Percentiles rank a stretch among this genome's conserved stretches.
phyloP scores from a whole-genome alignment of 1,139 yeast species.

The Nakaseomyces delphensis region DNA sequence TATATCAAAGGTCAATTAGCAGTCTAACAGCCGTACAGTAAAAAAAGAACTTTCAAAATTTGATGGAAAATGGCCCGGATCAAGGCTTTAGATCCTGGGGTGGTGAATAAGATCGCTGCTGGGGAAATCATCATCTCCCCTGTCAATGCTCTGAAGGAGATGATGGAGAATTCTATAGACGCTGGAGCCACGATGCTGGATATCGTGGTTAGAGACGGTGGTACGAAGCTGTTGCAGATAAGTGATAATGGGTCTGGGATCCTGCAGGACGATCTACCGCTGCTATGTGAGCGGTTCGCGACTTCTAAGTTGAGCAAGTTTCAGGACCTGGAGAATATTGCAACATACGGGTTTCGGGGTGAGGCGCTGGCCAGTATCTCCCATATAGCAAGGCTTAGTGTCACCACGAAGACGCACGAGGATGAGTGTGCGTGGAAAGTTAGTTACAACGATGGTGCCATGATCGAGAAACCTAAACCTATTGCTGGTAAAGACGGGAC shows the following conservation, averaged over 20 bases:
- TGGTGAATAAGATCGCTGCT: constrained; percentile 89
- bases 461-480: constrained; percentile 53
- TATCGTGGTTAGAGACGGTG: constrained; percentile 56
- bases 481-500: constrained; percentile 88
- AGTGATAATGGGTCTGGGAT: constrained; percentile 78
- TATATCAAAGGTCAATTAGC: no score
- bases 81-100: constrained; percentile 33
- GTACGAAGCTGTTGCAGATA: constrained; percentile 51
- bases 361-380: constrained; percentile 71
- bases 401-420: constrained; percentile 58
- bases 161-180: constrained; percentile 74
- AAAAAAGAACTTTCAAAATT: not conserved
- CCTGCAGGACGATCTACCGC: constrained; percentile 44
- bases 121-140: constrained; percentile 96
- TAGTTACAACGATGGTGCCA: constrained; percentile 53
- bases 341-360: constrained; percentile 74
- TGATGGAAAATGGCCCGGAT: constrained; percentile 9
- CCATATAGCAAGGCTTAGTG: constrained; percentile 58
- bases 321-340: constrained; percentile 43
- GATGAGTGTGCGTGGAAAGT: constrained; percentile 64
- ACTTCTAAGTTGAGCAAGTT: constrained; percentile 57
- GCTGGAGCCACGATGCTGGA: constrained; percentile 60
- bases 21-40: no score
- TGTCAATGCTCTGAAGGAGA: constrained; percentile 71
- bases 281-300: constrained; percentile 57